Base-by-base conservation (phyloP, 2,329 filamentous ascomycete genomes). In the Talaromyces sp. region DNA sequence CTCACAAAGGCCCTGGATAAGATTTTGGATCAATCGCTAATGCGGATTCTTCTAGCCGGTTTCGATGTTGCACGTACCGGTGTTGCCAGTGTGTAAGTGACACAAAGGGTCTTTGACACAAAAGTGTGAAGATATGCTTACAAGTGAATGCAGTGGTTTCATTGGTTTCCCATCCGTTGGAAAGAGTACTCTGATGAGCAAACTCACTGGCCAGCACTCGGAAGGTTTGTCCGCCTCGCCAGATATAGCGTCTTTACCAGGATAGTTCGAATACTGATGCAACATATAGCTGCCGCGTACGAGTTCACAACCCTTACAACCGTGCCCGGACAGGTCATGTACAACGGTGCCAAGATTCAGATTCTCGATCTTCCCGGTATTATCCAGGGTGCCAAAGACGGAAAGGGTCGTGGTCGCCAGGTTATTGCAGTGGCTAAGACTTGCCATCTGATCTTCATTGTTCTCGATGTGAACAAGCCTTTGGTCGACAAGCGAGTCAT, bases 361-460 rank as follows among this genome's bases (percentile, higher is more conserved):
- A 97, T 99, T 78, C 90, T 99, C 59, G 94, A 99, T 82, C 81
- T 99, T 69, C 94, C 94, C 1, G 94, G 94, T 85, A 99, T 99
- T 68, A 99, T 99, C 64, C 90, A 97, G 75, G 94, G 94, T 70
- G 94, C 94, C 65, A 97, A 99, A 76, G 94, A 99, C 72, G 94
- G 94, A 61, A 95, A 96, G 71, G 94, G 94, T 79, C 87, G 94
- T 81, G 94, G 94, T 82, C 86, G 93, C 65, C 94, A 99, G 78
- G 94, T 99, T 69, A 99, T 99, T 79, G 94, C 94, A 8, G 94
- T 99, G 44, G 93, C 94, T 55, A 99, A 99, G 81, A 97, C 94
- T 16, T 99, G 94, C 78, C 90, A 99, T 81, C 78, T 99, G 65
- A 99, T 99, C 66, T 97, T 97, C 76, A 99, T 99, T 70, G 91